Percentiles rank a stretch among this genome's conserved stretches.
Evolutionary conservation across 2,329 filamentous ascomycete species (phyloP).

Genomic region (Acrocalymma vagum): DNA sequence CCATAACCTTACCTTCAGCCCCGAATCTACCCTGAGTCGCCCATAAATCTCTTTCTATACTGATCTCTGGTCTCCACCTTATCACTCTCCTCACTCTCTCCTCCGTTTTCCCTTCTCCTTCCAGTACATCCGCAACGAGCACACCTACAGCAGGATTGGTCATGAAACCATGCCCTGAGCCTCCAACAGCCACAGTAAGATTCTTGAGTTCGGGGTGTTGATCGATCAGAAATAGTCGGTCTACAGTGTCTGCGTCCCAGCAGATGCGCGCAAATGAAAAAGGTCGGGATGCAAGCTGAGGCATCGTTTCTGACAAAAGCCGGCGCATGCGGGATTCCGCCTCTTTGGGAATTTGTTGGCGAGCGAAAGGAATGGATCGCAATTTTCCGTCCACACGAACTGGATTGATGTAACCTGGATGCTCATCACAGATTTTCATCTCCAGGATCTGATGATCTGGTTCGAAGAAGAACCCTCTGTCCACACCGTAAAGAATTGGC

Average conservation of each 20-base stretch:
- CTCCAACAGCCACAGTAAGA: slow-evolving; percentile 60
- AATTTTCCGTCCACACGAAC: slow-evolving; percentile 37
- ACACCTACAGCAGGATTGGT: slow-evolving; percentile 61
- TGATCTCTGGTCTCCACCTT: slow-evolving; percentile 62
- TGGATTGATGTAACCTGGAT: slow-evolving; percentile 65
- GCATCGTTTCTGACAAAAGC: slow-evolving; percentile 62
- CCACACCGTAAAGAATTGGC: slow-evolving; percentile 60
- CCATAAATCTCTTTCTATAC: slow-evolving; percentile 55
- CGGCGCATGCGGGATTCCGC: slow-evolving; percentile 57
- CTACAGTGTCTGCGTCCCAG: slow-evolving; percentile 66
- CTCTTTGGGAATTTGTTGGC: slow-evolving; percentile 56
- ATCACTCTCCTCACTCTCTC: slow-evolving; percentile 53
- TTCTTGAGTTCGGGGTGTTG: slow-evolving; percentile 55
- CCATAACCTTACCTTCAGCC: slow-evolving; percentile 57
- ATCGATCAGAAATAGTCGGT: slow-evolving; percentile 63
- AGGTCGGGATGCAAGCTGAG: slow-evolving; percentile 58
- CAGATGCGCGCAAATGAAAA: slow-evolving; percentile 63
- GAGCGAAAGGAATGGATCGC: slow-evolving; percentile 52
- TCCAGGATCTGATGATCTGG: slow-evolving; percentile 55
- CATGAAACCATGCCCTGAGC: slow-evolving; percentile 63
- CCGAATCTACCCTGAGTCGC: slow-evolving; percentile 60
- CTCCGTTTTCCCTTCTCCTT: slow-evolving; percentile 52
- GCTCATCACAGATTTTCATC: slow-evolving; percentile 64
- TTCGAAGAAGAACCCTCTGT: slow-evolving; percentile 61
- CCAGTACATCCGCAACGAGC: slow-evolving; percentile 58